Evolutionary conservation across 2,329 filamentous ascomycete genomes (phyloP).

Genomic region (Gliomastix tumulicola): DNA sequence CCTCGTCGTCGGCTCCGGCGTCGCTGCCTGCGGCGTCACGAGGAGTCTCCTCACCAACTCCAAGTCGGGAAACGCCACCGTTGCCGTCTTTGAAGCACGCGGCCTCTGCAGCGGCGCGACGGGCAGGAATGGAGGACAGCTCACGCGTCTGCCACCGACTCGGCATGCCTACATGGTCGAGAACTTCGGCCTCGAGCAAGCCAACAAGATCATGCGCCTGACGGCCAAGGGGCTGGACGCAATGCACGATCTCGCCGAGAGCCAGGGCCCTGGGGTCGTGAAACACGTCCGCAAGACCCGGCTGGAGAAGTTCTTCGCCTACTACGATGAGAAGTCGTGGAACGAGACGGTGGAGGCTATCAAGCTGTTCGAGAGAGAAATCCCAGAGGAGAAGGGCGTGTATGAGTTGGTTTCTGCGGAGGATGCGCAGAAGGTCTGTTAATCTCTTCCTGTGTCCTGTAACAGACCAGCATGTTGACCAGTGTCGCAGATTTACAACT

Average conservation of each 20-base stretch:
- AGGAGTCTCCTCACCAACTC: constrained; percentile 1
- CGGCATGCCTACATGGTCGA: background rate
- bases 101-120: constrained; percentile 4
- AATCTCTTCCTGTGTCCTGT: background rate
- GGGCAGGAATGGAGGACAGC: constrained; percentile 6
- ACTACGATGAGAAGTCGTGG: constrained; percentile 2
- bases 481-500: background rate
- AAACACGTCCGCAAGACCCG: background rate
- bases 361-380: background rate
- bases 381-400: background rate
- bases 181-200: constrained; percentile 1
- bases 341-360: constrained; percentile 1
- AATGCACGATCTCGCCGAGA: constrained; percentile 1
- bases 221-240: constrained; percentile 1
- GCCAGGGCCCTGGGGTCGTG: background rate
- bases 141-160: background rate
- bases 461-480: background rate
- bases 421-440: background rate
- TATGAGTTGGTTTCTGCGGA: background rate
- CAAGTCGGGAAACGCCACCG: background rate
- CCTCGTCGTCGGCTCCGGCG: constrained; percentile 5
- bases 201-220: constrained; percentile 3
- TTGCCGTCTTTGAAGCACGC: constrained; percentile 5
- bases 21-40: constrained; percentile 2
- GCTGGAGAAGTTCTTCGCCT: constrained; percentile 3